Percentiles rank a stretch among this genome's conserved stretches.
These are phyloP conservation scores for Edaphochlamys debaryana DNA, from an alignment of 139 green algal genomes.

Conservation along the genomic window DNA sequence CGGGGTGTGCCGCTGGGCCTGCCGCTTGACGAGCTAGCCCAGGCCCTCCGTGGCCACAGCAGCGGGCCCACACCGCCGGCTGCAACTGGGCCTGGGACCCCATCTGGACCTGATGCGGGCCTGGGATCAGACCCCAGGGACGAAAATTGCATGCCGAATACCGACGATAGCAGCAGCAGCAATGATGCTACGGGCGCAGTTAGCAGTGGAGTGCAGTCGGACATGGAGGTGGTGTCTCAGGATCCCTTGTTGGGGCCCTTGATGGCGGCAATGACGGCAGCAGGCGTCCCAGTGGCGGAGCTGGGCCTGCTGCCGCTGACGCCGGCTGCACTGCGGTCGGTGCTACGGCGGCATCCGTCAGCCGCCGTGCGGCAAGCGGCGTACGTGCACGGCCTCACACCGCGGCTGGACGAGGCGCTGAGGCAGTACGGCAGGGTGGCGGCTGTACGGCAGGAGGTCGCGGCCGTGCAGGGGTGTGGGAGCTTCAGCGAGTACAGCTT, in stretches of 20 bases:
- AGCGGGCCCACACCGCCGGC: background rate
- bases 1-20: background rate
- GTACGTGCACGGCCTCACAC: constrained; percentile 20
- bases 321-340: background rate
- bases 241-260: constrained; percentile 11
- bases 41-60: background rate
- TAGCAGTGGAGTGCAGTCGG: too few relatives aligned
- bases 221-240: background rate
- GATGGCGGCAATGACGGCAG: background rate
- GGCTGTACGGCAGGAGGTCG: constrained; percentile 1
- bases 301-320: constrained; percentile 26
- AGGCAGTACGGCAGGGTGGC: background rate
- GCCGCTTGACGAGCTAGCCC: background rate
- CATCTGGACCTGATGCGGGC: background rate
- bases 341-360: constrained; percentile 7
- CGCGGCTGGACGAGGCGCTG: constrained; percentile 15
- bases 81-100: background rate
- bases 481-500: background rate
- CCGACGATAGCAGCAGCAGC: too few relatives aligned
- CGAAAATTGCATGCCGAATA: background rate
- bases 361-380: background rate
- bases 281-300: background rate
- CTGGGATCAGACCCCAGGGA: background rate
- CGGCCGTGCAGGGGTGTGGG: background rate
- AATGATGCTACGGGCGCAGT: background rate